Evolutionary conservation across 1,284 basidiomycete species (phyloP).

Genomic region (Cutaneotrichosporon arboriforme): DNA sequence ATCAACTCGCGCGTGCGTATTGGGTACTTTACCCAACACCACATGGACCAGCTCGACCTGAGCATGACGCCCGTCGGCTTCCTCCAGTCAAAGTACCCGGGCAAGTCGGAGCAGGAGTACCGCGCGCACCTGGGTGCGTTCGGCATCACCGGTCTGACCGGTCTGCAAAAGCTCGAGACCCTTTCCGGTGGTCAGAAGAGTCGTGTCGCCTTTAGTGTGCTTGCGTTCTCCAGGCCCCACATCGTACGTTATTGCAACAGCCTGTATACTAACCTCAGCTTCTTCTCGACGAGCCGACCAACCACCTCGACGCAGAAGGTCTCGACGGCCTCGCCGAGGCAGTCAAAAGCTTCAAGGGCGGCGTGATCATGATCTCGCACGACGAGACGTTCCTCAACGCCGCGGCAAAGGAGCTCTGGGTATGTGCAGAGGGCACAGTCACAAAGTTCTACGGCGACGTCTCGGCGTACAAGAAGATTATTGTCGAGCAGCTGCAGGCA

Average conservation of each 20-base stretch:
- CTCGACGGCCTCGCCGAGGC: conserved; percentile 91
- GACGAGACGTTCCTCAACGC: conserved; percentile 88
- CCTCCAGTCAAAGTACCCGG: conserved; percentile 84
- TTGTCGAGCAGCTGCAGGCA: conserved; percentile 16
- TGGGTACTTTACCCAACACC: conserved; percentile 95
- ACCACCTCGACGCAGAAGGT: conserved; percentile 92
- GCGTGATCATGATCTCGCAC: conserved; percentile 75
- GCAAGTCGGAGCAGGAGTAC: conserved; percentile 95
- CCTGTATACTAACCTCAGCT: conserved; percentile 41
- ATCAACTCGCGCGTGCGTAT: conserved; percentile 86
- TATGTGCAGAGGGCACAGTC: conserved; percentile 79
- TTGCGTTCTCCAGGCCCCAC: conserved; percentile 82
- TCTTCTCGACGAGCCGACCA: conserved; percentile 91
- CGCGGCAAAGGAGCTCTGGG: conserved; percentile 52
- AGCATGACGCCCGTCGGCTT: conserved; percentile 86
- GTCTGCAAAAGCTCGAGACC: conserved; percentile 55
- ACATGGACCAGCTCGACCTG: conserved; percentile 86
- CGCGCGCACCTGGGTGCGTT: conserved; percentile 93
- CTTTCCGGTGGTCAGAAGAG: conserved; percentile 87
- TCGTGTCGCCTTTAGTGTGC: conserved; percentile 88
- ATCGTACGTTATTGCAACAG: conserved; percentile 48
- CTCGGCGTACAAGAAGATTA: conserved; percentile 76
- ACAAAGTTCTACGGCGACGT: conserved; percentile 86
- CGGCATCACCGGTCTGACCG: conserved; percentile 95
- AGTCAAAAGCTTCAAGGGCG: conserved; percentile 87